Evolutionary conservation across 306 rosid genomes (phyloP), one percentile per base, ranked within the genome.

Genomic region (Pyrus bretschneideri): DNA sequence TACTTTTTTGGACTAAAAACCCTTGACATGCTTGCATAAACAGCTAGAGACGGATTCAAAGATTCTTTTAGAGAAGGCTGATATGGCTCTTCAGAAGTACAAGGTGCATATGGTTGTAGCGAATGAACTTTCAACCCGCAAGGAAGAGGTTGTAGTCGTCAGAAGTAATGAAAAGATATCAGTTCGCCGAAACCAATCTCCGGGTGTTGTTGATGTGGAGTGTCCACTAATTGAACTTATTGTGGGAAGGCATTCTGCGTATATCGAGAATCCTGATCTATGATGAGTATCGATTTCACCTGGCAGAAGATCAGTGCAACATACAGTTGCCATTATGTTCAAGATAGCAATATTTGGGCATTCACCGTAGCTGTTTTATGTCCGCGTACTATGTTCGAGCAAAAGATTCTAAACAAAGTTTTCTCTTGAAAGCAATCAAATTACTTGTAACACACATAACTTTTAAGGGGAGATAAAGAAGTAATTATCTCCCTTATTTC

Each of bases 31-130:
- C 57, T 35, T 81, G 78, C 73, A 42, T 75, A 35, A 63, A 78
- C 88, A 95, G 99, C 84, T 95, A 33, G 99, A 95, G 90, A 95
- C 99, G 46, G 98, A 95, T 82, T 44, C 88, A 31, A 86, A 89
- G 85, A 95, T 95, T 83, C 97, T 95, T 80, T 83, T 95, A 67
- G 87, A 84, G 76, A 95, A 95, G 83, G 98, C 98, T 11, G 74
- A 5, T 23, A 64, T 74, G 18, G 93, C 99, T 83, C 97, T 95
- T 35, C 78, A 83, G 76, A 92, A 86, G 89, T 90, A 95, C 85
- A 84, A 95, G 77, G 88, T 95, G 97, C 85, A 95, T 72, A 93
- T 89, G 78, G 98, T 92, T 40, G 91, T 92, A 68, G 98, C 99
- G 68, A 95, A 95, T 75, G 98, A 95, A 79, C 97, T 95, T 76